These are phyloP conservation scores for Brassica balearica DNA, from an alignment of 441 rosid species.

Conservation along the genomic window DNA sequence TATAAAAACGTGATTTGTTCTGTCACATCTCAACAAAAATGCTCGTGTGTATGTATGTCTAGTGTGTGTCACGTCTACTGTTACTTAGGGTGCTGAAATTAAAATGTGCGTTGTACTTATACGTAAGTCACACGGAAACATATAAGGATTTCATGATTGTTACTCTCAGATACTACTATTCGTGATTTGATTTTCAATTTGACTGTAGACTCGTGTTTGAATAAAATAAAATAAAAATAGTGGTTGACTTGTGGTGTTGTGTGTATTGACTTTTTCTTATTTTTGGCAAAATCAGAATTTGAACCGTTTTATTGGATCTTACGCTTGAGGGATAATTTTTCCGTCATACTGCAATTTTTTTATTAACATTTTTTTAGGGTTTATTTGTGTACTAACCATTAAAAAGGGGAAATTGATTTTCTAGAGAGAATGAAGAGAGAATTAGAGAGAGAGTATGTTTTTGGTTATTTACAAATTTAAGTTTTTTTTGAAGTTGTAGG, in stretches of 20 bases:
- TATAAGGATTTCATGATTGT: conserved; percentile 21
- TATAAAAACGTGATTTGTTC: not conserved
- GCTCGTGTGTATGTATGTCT: not conserved
- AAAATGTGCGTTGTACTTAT: conserved; percentile 7
- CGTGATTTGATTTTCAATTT: conserved; percentile 35
- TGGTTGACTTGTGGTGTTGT: conserved; percentile 41
- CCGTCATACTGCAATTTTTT: no score
- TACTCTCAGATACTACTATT: not conserved
- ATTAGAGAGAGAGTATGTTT: no score
- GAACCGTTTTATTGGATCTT: no score
- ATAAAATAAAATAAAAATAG: not conserved
- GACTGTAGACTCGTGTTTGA: conserved; percentile 33
- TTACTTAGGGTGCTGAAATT: conserved; percentile 38
- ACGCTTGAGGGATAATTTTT: no score
- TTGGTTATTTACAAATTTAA: no score
- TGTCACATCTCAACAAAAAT: conserved; percentile 1
- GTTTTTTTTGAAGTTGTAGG: no score
- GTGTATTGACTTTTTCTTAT: not conserved
- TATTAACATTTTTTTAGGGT: no score
- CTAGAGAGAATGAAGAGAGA: no score
- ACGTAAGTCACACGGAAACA: conserved; percentile 31
- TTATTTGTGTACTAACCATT: no score
- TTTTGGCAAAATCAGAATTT: conserved; percentile 18
- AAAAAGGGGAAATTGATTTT: no score
- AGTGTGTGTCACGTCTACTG: conserved; percentile 23